Conservation (phyloP, 768 basidiomycete genomes). For the Mycena metata region DNA sequence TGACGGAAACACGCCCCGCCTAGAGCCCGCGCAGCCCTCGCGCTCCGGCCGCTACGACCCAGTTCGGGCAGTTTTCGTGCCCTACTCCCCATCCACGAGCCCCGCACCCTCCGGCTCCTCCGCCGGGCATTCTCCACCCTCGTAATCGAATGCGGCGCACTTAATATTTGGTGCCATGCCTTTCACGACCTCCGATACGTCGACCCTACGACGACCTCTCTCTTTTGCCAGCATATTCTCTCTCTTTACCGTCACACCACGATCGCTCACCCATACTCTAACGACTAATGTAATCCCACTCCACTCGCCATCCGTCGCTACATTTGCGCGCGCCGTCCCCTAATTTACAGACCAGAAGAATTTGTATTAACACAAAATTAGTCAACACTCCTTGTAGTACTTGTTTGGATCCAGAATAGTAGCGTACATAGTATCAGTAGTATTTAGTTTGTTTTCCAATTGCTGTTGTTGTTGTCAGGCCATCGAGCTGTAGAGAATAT, state of each 20-base stretch:
- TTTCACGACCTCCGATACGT: slow-evolving; percentile 35
- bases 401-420: slow-evolving; percentile 26
- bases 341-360: slow-evolving; percentile 21
- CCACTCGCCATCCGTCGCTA: not conserved
- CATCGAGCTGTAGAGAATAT: not conserved
- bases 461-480: slow-evolving; percentile 31
- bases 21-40: slow-evolving; percentile 42
- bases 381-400: slow-evolving; percentile 16
- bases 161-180: slow-evolving; percentile 27
- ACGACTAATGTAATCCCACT: slow-evolving; percentile 12
- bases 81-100: slow-evolving; percentile 46
- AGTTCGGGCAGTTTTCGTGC: slow-evolving; percentile 61
- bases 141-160: slow-evolving; percentile 16
- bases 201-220: slow-evolving; percentile 32
- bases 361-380: slow-evolving; percentile 31
- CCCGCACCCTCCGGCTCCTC: slow-evolving; percentile 41
- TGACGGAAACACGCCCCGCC: slow-evolving; percentile 39
- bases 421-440: slow-evolving; percentile 19
- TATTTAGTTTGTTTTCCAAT: slow-evolving; percentile 25
- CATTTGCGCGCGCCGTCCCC: not conserved
- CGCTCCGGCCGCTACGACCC: slow-evolving; percentile 66
- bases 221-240: slow-evolving; percentile 31
- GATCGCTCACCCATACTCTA: slow-evolving; percentile 30
- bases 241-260: slow-evolving; percentile 22
- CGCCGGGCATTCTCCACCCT: slow-evolving; percentile 13